phyloP scores from a whole-genome alignment of 306 rosid genomes.

The Begonia peltatifolia region DNA sequence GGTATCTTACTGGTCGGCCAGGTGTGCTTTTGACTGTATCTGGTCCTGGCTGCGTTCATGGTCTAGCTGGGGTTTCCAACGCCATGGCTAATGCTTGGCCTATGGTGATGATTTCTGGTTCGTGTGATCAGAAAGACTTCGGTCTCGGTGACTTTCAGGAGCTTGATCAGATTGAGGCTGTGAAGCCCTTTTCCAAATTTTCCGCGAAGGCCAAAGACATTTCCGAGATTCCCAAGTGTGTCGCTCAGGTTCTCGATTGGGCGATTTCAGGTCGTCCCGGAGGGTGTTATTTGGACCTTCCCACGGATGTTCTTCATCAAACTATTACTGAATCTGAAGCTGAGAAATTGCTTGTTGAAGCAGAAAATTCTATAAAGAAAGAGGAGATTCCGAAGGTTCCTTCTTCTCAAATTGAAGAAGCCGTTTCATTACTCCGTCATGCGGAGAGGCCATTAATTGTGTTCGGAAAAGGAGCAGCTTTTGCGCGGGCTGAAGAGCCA shows the following conservation, averaged over 20 bases:
- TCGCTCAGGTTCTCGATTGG: constrained; percentile 36
- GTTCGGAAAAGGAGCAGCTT: constrained; percentile 90
- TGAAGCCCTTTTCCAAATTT: constrained; percentile 59
- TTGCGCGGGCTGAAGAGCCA: constrained; percentile 54
- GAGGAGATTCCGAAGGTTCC: constrained; percentile 3
- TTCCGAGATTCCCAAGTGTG: constrained; percentile 41
- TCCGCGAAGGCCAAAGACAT: constrained; percentile 47
- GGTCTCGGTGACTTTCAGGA: constrained; percentile 99
- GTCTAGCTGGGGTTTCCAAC: constrained; percentile 85
- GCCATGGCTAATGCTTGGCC: constrained; percentile 83
- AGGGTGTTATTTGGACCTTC: constrained; percentile 78
- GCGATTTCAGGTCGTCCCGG: constrained; percentile 65
- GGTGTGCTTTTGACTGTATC: constrained; percentile 90
- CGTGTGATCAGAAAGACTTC: constrained; percentile 54
- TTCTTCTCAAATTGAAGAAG: constrained; percentile 28
- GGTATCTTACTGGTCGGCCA: constrained; percentile 64
- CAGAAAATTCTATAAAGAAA: constrained; percentile 9
- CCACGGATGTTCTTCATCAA: constrained; percentile 70
- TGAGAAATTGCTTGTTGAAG: constrained; percentile 32
- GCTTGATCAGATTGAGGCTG: constrained; percentile 72
- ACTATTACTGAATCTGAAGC: constrained; percentile 43
- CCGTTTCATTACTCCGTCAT: constrained; percentile 33
- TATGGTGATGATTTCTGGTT: constrained; percentile 76
- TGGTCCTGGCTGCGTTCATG: constrained; percentile 96
- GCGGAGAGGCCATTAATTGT: constrained; percentile 81